Percentiles rank a stretch among this genome's conserved stretches.
Conservation (phyloP, 1,284 basidiomycete genomes). For the Rhodotorula sp. region DNA sequence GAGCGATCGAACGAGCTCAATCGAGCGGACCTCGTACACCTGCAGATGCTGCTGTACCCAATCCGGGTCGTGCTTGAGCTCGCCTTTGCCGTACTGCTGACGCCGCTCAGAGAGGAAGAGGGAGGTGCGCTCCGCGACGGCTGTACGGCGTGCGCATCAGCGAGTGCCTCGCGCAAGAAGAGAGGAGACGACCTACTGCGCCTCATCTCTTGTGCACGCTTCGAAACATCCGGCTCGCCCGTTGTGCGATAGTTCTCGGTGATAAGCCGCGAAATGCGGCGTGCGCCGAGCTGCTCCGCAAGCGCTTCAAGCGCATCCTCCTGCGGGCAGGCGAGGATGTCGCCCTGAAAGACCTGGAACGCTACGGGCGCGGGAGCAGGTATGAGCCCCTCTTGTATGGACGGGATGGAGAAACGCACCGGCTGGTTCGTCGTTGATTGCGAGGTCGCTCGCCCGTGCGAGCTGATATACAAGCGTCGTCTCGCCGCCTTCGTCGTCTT, state of each 20-base stretch:
- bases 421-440: conserved; percentile 43
- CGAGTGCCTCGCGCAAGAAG: conserved; percentile 59
- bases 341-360: conserved; percentile 69
- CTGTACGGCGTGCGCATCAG: not conserved
- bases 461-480: conserved; percentile 49
- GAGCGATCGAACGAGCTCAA: conserved; percentile 57
- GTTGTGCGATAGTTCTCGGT: conserved; percentile 71
- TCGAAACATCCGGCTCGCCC: conserved; percentile 47
- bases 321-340: conserved; percentile 80
- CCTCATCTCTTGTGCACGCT: conserved; percentile 25
- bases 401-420: not conserved
- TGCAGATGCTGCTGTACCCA: conserved; percentile 76
- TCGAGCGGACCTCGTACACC: conserved; percentile 48
- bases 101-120: conserved; percentile 89
- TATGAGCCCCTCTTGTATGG: too few relatives aligned
- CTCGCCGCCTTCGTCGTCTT: conserved; percentile 48
- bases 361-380: not conserved
- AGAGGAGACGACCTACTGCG: conserved; percentile 49
- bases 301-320: conserved; percentile 80
- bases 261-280: conserved; percentile 69
- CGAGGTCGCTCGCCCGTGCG: conserved; percentile 45
- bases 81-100: conserved; percentile 59
- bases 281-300: conserved; percentile 58
- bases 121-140: conserved; percentile 66
- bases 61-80: conserved; percentile 64